phyloP scores from a whole-genome alignment of 495 filamentous ascomycete species.

The Penicillium dipodomyicola region DNA sequence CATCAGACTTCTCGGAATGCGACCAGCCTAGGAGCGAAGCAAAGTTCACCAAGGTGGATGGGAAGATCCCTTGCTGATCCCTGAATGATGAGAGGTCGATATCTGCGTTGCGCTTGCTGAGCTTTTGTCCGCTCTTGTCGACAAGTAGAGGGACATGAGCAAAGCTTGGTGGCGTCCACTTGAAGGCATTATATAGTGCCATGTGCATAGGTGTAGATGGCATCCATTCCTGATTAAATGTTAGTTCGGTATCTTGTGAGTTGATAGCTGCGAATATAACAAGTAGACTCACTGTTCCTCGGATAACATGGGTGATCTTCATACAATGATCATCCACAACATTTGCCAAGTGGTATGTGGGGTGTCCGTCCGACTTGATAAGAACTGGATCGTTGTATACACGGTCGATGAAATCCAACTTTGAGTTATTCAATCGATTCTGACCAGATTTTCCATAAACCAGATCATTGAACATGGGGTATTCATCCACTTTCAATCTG shows the following conservation, averaged over 20 bases:
- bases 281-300: slow-evolving; percentile 63
- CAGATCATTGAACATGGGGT: slow-evolving; percentile 66
- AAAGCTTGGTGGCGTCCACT: slow-evolving; percentile 79
- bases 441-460: slow-evolving; percentile 66
- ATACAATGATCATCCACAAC: slow-evolving; percentile 94
- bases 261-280: not conserved
- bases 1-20: slow-evolving; percentile 59
- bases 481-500: slow-evolving; percentile 62
- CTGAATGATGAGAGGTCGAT: slow-evolving; percentile 68
- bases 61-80: slow-evolving; percentile 63
- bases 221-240: slow-evolving; percentile 72
- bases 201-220: slow-evolving; percentile 88
- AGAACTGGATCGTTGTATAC: slow-evolving; percentile 77
- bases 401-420: slow-evolving; percentile 43
- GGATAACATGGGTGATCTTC: slow-evolving; percentile 92
- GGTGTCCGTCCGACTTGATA: slow-evolving; percentile 83
- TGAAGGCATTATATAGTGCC: slow-evolving; percentile 81
- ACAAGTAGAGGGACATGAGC: slow-evolving; percentile 87
- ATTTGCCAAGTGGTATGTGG: slow-evolving; percentile 96
- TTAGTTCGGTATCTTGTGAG: slow-evolving; percentile 5
- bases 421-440: slow-evolving; percentile 44
- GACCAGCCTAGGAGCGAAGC: slow-evolving; percentile 85
- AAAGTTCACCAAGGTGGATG: slow-evolving; percentile 78
- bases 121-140: slow-evolving; percentile 71
- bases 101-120: slow-evolving; percentile 81